These are phyloP conservation scores for Umbelopsis sp. DNA, from an alignment of 192 early-diverging fungal genomes.

Conservation along the genomic window DNA sequence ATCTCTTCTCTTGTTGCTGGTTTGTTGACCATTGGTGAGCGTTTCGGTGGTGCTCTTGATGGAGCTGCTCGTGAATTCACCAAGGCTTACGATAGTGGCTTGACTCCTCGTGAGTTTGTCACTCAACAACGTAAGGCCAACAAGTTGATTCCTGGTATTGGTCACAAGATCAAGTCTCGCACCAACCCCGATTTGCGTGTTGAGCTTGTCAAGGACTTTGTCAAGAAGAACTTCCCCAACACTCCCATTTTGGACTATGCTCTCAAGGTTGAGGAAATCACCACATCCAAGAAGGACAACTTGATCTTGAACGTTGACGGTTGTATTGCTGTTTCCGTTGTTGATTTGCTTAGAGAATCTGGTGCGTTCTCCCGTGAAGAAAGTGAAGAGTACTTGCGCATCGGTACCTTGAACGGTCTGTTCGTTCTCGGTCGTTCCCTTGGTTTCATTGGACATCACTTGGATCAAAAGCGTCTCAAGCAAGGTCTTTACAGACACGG, in stretches of 20 bases:
- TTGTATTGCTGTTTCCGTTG: conserved; percentile 93
- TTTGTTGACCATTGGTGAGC: conserved; percentile 95
- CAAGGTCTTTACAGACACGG: conserved; percentile 98
- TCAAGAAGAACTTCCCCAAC: conserved; percentile 82
- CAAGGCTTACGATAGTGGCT: conserved; percentile 89
- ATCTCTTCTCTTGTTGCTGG: conserved; percentile 94
- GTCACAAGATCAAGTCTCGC: conserved; percentile 99
- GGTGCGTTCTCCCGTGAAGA: conserved; percentile 94
- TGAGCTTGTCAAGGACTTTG: conserved; percentile 92
- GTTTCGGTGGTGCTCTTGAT: conserved; percentile 97
- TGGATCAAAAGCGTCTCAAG: conserved; percentile 98
- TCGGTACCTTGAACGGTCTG: conserved; percentile 94
- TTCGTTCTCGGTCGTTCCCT: conserved; percentile 95
- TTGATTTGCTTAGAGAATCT: conserved; percentile 90
- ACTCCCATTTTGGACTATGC: conserved; percentile 94
- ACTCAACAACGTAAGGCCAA: conserved; percentile 92
- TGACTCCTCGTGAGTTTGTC: conserved; percentile 94
- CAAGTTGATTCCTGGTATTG: conserved; percentile 98
- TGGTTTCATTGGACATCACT: conserved; percentile 97
- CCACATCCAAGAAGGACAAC: conserved; percentile 98
- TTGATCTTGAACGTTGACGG: conserved; percentile 95
- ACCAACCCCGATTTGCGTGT: conserved; percentile 99
- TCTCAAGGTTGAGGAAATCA: conserved; percentile 90
- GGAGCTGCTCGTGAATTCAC: conserved; percentile 94
- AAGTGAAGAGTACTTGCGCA: conserved; percentile 94